phyloP scores from a whole-genome alignment of 1,284 basidiomycete species.

The Sanghuangporus weigelae region DNA sequence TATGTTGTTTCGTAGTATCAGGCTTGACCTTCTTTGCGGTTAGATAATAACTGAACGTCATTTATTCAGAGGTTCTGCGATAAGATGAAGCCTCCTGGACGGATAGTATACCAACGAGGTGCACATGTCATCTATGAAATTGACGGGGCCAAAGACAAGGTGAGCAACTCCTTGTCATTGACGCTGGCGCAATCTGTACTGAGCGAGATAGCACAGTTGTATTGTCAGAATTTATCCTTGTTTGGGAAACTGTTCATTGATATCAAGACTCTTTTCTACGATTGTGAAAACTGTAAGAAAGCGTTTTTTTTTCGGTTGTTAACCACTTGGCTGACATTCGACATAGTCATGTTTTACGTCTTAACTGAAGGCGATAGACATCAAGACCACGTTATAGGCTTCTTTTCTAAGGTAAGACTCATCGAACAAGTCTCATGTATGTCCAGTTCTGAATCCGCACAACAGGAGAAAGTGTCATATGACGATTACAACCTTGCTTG shows the following conservation, averaged over 20 bases:
- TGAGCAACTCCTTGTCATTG: constrained; percentile 28
- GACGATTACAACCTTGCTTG: constrained; percentile 98
- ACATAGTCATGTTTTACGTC: constrained; percentile 87
- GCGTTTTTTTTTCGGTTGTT: constrained; percentile 2
- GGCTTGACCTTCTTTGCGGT: constrained; percentile 17
- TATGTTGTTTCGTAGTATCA: constrained; percentile 32
- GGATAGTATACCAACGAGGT: constrained; percentile 87
- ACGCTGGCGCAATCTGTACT: background rate
- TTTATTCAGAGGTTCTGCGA: constrained; percentile 72
- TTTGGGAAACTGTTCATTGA: constrained; percentile 99
- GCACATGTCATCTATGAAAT: constrained; percentile 95
- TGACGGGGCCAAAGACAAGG: constrained; percentile 84
- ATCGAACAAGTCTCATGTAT: background rate
- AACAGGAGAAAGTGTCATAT: constrained; percentile 93
- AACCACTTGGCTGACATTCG: constrained; percentile 2
- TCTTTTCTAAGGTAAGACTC: constrained; percentile 82
- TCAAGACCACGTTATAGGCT: constrained; percentile 80
- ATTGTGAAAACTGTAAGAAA: constrained; percentile 74
- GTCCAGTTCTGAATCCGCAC: constrained; percentile 5
- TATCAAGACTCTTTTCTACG: constrained; percentile 96
- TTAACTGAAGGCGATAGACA: constrained; percentile 81
- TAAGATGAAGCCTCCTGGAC: constrained; percentile 77
- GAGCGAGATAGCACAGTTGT: constrained; percentile 52
- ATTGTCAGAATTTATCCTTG: constrained; percentile 91
- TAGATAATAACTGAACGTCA: constrained; percentile 28